Evolutionary conservation across 257 asterid genomes (phyloP), one percentile per base, ranked within the genome.

Genomic region (Solanum etuberosum): DNA sequence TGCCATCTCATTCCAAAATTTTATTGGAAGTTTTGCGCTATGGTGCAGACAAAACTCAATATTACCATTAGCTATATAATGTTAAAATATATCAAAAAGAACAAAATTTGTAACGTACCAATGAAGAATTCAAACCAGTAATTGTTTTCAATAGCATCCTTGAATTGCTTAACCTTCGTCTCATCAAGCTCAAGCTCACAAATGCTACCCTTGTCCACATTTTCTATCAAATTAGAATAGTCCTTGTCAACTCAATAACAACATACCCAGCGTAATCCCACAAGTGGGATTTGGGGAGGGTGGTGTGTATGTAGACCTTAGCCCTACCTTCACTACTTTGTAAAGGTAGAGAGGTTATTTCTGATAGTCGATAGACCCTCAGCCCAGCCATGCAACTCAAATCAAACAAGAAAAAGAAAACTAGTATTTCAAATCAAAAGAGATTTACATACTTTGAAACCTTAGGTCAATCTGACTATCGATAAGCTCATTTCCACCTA

Each of bases 401-500:
- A 25, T 23, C 37, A 37, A 85, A 84, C 51, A 83, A 90, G 11
- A 65, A 77, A 59, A 54, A 70, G 63, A 1, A 37, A 35, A 73
- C 35, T 54, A 54, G 63, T 54, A 54, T 20, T 54, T 54, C 25
- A 54, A 54, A 86, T 78, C 71, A 14, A 70, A 67, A 61, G 54
- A 78, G 46, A 67, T 67, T 6, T 27, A 89, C 93, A 46, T 94
- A 97, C 99, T 94, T 90, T 90, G 93, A 87, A 91, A 97, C 87
- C 94, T 95, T 89, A 97, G 94, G 86, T 92, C 93, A 83, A 97
- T 91, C 88, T 94, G 95, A 90, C 99, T 94, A 88, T 97, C 98
- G 80, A 97, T 97, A 76, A 97, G 99, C 91, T 97, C 99, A 88
- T 97, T 97, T 92, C 99, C 99, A 74, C 98, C 99, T 83, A 97